Conservation (phyloP, 192 early-diverging fungal species). For the Geranomyces michiganensis region DNA sequence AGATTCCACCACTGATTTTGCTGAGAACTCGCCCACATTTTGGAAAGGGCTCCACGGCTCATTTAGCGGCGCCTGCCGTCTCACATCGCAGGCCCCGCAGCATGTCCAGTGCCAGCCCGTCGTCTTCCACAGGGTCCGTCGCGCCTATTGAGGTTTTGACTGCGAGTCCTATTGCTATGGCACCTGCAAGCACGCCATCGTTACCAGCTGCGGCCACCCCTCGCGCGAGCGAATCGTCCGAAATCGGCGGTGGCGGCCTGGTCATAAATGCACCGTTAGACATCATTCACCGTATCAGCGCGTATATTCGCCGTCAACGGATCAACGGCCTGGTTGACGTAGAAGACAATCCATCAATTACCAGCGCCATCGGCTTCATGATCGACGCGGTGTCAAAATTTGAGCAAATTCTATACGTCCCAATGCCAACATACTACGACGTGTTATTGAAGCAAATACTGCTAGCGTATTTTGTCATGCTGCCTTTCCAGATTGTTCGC, state of each 20-base stretch:
- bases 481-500: conserved; percentile 76
- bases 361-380: conserved; percentile 25
- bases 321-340: conserved; percentile 18
- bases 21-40: neutral
- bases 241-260: conserved; percentile 13
- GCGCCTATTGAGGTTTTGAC: neutral
- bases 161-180: neutral
- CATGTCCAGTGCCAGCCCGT: neutral
- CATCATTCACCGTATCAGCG: conserved; percentile 41
- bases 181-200: neutral
- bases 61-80: too few species aligned
- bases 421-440: conserved; percentile 79
- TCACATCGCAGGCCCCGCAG: too few species aligned
- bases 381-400: conserved; percentile 45
- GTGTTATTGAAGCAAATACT: conserved; percentile 81
- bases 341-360: conserved; percentile 32
- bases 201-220: neutral
- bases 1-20: conserved; percentile 7
- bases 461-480: conserved; percentile 63
- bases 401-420: conserved; percentile 55
- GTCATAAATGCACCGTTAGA: conserved; percentile 47
- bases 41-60: neutral
- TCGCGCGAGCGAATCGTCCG: neutral
- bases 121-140: neutral
- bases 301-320: conserved; percentile 38